Evolutionary conservation across 805 yeast genomes (phyloP).

Genomic region (Suhomyces sp.): DNA sequence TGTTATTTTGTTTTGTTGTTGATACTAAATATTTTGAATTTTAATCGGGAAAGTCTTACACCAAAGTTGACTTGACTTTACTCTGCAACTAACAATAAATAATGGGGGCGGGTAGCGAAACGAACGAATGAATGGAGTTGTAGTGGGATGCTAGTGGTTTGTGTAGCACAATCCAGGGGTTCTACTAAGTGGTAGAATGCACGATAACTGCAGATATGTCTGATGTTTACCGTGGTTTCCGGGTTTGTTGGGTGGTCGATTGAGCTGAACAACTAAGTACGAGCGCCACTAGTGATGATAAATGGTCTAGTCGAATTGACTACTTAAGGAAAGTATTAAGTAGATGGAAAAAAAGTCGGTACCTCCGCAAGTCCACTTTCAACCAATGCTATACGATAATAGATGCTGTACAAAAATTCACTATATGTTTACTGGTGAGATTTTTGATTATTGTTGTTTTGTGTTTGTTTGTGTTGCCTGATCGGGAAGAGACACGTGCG

Average conservation of each 20-base stretch:
- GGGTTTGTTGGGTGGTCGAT: neutral
- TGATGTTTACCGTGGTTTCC: neutral
- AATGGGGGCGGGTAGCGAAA: neutral
- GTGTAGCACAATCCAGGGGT: too few species aligned
- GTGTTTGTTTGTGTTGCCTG: conserved; percentile 6
- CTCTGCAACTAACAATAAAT: neutral
- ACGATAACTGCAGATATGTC: neutral
- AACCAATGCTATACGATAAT: neutral
- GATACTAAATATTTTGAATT: neutral
- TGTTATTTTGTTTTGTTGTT: neutral
- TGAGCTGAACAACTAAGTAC: neutral
- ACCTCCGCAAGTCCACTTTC: neutral
- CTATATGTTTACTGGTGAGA: neutral
- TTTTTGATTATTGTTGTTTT: neutral
- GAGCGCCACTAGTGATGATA: neutral
- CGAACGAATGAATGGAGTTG: neutral
- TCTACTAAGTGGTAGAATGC: neutral
- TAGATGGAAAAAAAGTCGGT: neutral
- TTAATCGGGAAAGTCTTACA: neutral
- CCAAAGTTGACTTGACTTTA: neutral
- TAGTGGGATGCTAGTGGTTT: too few species aligned
- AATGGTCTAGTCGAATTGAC: neutral
- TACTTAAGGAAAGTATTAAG: neutral
- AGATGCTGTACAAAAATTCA: neutral
- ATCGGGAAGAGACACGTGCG: neutral